Conservation (phyloP, 2,329 filamentous ascomycete genomes). For the Aurifilum marmelostoma region DNA sequence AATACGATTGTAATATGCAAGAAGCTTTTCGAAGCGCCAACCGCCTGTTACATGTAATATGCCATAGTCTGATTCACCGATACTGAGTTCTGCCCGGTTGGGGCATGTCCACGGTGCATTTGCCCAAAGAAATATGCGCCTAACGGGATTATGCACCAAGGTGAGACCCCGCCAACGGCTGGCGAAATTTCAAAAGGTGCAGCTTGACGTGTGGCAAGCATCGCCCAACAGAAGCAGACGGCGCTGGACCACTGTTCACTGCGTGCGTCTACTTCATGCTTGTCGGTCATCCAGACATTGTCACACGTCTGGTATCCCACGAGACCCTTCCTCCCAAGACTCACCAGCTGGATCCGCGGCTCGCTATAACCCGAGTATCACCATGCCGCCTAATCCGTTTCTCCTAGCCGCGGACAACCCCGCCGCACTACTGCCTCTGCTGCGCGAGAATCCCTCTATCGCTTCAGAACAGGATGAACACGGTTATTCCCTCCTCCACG, state of each 20-base stretch:
- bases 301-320: not conserved
- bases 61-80: too few species aligned
- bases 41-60: not conserved
- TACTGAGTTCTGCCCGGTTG: too few species aligned
- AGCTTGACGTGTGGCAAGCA: not conserved
- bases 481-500: conserved; percentile 93
- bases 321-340: too few species aligned
- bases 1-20: not conserved
- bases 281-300: not conserved
- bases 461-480: conserved; percentile 84
- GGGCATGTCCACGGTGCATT: not conserved
- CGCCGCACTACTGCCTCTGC: conserved; percentile 70
- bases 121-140: conserved; percentile 4
- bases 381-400: conserved; percentile 65
- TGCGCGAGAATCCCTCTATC: conserved; percentile 73
- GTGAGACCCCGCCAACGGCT: conserved; percentile 31
- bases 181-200: conserved; percentile 12
- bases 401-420: conserved; percentile 83
- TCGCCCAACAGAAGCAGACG: not conserved
- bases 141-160: conserved; percentile 19
- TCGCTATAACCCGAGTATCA: not conserved
- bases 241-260: not conserved
- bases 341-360: not conserved
- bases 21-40: not conserved
- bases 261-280: not conserved